A percentile compares a stretch with the other conserved stretches of the same genome.
phyloP scores from a whole-genome alignment of 495 filamentous ascomycete genomes.

The Cryomyces minteri region DNA sequence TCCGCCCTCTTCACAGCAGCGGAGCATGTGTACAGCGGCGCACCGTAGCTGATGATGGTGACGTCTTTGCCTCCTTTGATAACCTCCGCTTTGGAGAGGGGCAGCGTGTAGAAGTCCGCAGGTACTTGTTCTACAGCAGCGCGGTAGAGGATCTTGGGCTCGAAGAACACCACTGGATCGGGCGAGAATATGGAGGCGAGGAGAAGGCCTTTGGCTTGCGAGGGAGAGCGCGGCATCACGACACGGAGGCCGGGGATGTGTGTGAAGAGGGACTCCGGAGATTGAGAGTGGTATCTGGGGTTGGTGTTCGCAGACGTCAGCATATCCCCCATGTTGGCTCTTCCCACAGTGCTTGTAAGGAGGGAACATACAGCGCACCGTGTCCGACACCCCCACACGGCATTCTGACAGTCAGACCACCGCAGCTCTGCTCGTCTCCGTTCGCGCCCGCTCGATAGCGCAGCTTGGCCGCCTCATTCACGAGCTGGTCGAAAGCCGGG shows the following conservation, averaged over 20 bases:
- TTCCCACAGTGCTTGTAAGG: neutral
- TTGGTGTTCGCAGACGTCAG: neutral
- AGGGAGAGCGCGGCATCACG: slow-evolving; percentile 74
- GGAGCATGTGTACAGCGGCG: slow-evolving; percentile 76
- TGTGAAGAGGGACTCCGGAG: slow-evolving; percentile 79
- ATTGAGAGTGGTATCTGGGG: slow-evolving; percentile 77
- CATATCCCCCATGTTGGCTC: neutral
- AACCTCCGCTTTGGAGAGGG: slow-evolving; percentile 76
- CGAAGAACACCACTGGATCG: slow-evolving; percentile 91
- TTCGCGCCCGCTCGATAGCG: slow-evolving; percentile 68
- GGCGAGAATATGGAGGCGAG: slow-evolving; percentile 65
- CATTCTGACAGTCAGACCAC: slow-evolving; percentile 75
- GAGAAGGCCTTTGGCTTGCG: slow-evolving; percentile 84
- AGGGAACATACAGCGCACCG: slow-evolving; percentile 51
- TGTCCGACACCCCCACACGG: slow-evolving; percentile 92
- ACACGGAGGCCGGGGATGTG: slow-evolving; percentile 83
- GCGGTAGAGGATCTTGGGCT: slow-evolving; percentile 88
- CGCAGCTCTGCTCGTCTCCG: slow-evolving; percentile 29
- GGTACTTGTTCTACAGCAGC: slow-evolving; percentile 94
- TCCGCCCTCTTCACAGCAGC: slow-evolving; percentile 67
- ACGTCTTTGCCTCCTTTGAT: slow-evolving; percentile 69
- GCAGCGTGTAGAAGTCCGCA: slow-evolving; percentile 59
- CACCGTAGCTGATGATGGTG: slow-evolving; percentile 81
- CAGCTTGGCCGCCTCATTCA: slow-evolving; percentile 92
- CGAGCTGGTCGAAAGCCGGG: slow-evolving; percentile 92